Percentiles rank a stretch among this genome's conserved stretches.
phyloP scores from a whole-genome alignment of 179 eudicot genomes.

The Patellifolia procumbens region DNA sequence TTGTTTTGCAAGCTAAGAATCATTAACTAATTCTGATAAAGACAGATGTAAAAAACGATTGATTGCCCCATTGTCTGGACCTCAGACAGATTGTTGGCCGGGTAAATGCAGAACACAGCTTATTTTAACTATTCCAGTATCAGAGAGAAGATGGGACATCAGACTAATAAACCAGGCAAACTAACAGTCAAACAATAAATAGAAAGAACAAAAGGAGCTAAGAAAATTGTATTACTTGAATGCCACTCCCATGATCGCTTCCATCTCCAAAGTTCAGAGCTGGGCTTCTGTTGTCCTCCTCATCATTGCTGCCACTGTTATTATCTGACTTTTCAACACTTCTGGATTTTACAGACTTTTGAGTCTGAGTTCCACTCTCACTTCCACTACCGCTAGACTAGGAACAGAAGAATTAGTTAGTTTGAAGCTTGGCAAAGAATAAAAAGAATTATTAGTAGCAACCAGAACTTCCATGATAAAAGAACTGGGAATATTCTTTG shows the following conservation, averaged over 20 bases:
- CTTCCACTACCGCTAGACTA: conserved; percentile 75
- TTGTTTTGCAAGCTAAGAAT: background rate
- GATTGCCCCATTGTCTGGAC: too few relatives aligned
- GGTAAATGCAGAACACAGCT: background rate
- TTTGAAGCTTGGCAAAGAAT: background rate
- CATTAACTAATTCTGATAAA: too few relatives aligned
- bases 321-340: conserved; percentile 36
- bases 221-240: conserved; percentile 40
- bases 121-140: background rate
- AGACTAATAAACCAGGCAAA: background rate
- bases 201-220: background rate
- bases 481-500: too few relatives aligned
- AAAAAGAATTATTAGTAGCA: background rate
- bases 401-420: background rate
- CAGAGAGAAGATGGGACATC: background rate
- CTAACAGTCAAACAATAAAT: background rate
- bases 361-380: conserved; percentile 56
- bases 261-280: conserved; percentile 43
- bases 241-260: conserved; percentile 60
- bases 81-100: too few relatives aligned
- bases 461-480: background rate
- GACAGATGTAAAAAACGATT: too few relatives aligned
- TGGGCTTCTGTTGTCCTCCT: conserved; percentile 38
- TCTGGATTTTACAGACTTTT: conserved; percentile 43
- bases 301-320: conserved; percentile 44